phyloP scores from a whole-genome alignment of 2,329 filamentous ascomycete genomes.

The Sporothrix schenckii region DNA sequence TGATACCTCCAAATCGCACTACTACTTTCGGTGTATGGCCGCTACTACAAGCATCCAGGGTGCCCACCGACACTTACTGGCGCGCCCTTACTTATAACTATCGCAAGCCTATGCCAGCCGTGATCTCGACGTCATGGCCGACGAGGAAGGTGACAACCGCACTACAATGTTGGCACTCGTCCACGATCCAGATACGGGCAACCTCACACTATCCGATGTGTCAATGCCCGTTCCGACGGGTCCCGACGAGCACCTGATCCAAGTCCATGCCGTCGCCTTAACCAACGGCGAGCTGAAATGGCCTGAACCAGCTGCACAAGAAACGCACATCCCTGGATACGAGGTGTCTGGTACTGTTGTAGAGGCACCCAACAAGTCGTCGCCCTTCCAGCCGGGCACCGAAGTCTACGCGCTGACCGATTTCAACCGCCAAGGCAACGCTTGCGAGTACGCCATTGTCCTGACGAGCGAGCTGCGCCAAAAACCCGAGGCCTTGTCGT shows the following conservation, averaged over 20 bases:
- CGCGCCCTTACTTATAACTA: neutral
- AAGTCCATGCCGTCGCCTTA: constrained; percentile 41
- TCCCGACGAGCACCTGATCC: constrained; percentile 40
- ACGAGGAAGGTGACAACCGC: constrained; percentile 26
- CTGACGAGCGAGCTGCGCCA: constrained; percentile 35
- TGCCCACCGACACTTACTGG: neutral
- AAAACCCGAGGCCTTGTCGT: constrained; percentile 37
- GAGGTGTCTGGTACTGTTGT: constrained; percentile 42
- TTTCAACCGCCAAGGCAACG: constrained; percentile 37
- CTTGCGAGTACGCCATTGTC: constrained; percentile 35
- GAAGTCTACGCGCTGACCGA: constrained; percentile 41
- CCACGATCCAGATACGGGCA: constrained; percentile 27
- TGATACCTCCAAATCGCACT: neutral
- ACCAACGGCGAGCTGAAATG: constrained; percentile 41
- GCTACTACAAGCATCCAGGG: neutral
- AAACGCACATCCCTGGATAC: constrained; percentile 39
- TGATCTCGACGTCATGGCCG: constrained; percentile 3
- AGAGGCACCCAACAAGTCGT: constrained; percentile 35
- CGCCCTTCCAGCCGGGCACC: constrained; percentile 39
- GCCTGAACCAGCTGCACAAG: constrained; percentile 31
- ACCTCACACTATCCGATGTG: constrained; percentile 27
- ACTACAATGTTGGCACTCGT: constrained; percentile 29
- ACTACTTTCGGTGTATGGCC: neutral
- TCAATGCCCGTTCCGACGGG: constrained; percentile 32
- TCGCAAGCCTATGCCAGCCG: too few species aligned